Percentiles rank a stretch among this genome's conserved stretches.
These are phyloP conservation scores for Aspergillus novoparasiticus DNA, from an alignment of 2,329 filamentous ascomycete genomes.

Conservation along the genomic window DNA sequence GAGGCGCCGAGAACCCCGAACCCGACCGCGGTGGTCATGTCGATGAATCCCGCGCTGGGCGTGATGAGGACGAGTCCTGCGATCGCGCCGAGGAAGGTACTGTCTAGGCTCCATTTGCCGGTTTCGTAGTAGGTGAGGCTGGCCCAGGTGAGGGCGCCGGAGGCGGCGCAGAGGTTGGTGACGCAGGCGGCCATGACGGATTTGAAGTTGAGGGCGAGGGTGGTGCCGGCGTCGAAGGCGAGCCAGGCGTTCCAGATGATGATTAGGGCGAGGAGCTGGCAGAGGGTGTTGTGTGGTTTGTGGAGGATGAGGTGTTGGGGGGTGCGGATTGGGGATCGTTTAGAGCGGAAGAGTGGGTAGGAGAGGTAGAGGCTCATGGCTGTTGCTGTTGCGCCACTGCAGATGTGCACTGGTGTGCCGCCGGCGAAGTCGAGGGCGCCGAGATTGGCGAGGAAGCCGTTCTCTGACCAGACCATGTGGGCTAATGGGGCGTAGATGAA, in stretches of 20 bases:
- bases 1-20: constrained; percentile 53
- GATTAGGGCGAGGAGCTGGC: constrained; percentile 51
- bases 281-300: constrained; percentile 52
- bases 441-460: constrained; percentile 46
- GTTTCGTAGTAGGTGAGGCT: constrained; percentile 48
- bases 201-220: constrained; percentile 53
- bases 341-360: constrained; percentile 52
- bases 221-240: constrained; percentile 55
- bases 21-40: constrained; percentile 52
- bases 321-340: constrained; percentile 47
- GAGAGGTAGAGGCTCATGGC: constrained; percentile 53
- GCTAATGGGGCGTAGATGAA: constrained; percentile 52
- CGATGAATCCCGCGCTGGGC: constrained; percentile 53
- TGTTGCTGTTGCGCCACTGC: constrained; percentile 47
- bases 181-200: constrained; percentile 54
- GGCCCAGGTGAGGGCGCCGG: constrained; percentile 52
- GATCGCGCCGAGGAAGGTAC: constrained; percentile 57
- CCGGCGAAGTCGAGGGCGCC: constrained; percentile 53
- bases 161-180: constrained; percentile 53
- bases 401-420: constrained; percentile 48
- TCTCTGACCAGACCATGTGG: constrained; percentile 53
- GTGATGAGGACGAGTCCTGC: constrained; percentile 57
- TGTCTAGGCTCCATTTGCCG: constrained; percentile 52
- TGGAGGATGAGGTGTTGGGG: constrained; percentile 52
- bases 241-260: constrained; percentile 57